A percentile compares a stretch with the other conserved stretches of the same genome.
These are phyloP conservation scores for Penicillium sp. DNA, from an alignment of 2,329 filamentous ascomycete genomes.

Conservation along the genomic window DNA sequence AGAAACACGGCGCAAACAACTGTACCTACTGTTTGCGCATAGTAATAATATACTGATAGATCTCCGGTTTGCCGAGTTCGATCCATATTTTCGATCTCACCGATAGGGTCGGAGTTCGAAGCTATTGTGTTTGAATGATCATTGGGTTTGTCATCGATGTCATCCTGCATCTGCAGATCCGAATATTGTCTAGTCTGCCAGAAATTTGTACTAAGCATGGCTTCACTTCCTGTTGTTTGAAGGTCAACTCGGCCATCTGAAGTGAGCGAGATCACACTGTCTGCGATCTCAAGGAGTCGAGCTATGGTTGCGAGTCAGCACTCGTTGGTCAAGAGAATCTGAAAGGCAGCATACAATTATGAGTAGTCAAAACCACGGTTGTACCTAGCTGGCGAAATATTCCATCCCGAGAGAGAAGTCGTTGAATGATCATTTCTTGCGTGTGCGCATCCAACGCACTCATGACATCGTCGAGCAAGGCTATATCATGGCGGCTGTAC, in stretches of 20 bases:
- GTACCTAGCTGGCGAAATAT: constrained; percentile 4
- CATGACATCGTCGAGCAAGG: neutral
- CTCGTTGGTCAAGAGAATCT: neutral
- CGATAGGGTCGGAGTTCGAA: neutral
- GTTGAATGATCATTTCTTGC: neutral
- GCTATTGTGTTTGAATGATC: neutral
- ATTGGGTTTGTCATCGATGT: neutral
- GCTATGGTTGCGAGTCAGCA: neutral
- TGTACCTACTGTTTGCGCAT: neutral
- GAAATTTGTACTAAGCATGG: neutral
- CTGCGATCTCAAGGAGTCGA: neutral
- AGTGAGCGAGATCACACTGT: neutral
- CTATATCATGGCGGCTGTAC: neutral
- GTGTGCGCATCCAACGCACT: neutral
- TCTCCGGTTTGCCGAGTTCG: neutral
- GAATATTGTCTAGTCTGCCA: neutral
- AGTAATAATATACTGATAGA: neutral
- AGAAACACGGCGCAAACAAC: neutral
- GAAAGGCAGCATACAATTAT: neutral
- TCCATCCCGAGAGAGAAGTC: neutral
- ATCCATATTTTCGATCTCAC: neutral
- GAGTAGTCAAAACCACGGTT: neutral
- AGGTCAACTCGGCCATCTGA: neutral
- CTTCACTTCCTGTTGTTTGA: neutral
- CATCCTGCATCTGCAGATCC: neutral